A percentile compares a stretch with the other conserved stretches of the same genome.
phyloP scores from a whole-genome alignment of 768 basidiomycete genomes.

The Pluteus cervinus region DNA sequence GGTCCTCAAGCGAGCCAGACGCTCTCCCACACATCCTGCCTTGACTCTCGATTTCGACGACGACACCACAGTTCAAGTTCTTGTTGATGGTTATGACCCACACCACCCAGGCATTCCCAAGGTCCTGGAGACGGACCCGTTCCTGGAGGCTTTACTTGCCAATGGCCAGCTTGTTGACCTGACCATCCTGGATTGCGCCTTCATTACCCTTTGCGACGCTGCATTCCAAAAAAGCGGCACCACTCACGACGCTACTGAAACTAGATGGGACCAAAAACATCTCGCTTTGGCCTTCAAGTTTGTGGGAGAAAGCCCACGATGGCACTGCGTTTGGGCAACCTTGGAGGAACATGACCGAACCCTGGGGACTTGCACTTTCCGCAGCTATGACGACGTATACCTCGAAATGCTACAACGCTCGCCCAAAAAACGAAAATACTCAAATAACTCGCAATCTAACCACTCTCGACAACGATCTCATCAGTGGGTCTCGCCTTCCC shows the following conservation, averaged over 20 bases:
- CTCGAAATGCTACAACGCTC: conserved; percentile 39
- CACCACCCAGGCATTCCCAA: conserved; percentile 51
- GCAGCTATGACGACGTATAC: conserved; percentile 58
- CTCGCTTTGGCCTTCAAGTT: conserved; percentile 51
- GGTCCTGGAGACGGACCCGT: conserved; percentile 45
- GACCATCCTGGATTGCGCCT: conserved; percentile 45
- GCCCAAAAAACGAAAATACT: conserved; percentile 28
- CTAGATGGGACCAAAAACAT: conserved; percentile 41
- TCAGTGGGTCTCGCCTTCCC: no score
- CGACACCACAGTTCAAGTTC: conserved; percentile 37
- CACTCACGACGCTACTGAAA: conserved; percentile 21
- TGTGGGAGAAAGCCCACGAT: conserved; percentile 30
- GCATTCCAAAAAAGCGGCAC: conserved; percentile 37
- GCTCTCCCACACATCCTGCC: conserved; percentile 37
- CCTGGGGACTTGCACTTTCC: conserved; percentile 38
- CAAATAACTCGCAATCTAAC: no score
- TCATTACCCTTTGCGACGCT: conserved; percentile 51
- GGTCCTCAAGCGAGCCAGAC: conserved; percentile 29
- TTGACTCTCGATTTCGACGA: conserved; percentile 44
- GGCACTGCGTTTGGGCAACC: conserved; percentile 66
- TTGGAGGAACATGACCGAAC: conserved; percentile 43
- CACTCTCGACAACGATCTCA: no score
- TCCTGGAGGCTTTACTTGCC: conserved; percentile 32
- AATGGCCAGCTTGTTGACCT: conserved; percentile 26
- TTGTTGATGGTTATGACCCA: conserved; percentile 62